Percentiles rank a stretch among this genome's conserved stretches.
phyloP scores from a whole-genome alignment of 2,329 filamentous ascomycete species.

The Monilinia laxa region DNA sequence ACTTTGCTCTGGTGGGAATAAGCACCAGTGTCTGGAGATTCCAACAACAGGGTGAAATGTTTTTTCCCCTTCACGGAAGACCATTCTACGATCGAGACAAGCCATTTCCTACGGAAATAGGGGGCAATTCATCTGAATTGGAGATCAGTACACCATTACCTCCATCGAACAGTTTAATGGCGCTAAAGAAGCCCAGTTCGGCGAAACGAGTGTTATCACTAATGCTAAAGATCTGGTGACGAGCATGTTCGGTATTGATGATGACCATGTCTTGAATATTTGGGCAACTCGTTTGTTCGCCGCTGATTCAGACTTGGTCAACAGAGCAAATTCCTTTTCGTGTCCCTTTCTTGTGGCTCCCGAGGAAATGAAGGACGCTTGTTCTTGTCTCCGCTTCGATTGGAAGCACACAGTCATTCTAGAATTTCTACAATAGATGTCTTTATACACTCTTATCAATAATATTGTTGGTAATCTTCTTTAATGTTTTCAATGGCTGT shows the following conservation, averaged over 20 bases:
- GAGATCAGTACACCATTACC: not conserved
- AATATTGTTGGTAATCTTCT: constrained; percentile 38
- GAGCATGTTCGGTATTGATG: constrained; percentile 15
- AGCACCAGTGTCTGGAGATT: not conserved
- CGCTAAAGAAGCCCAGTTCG: not conserved
- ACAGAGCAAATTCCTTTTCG: constrained; percentile 46
- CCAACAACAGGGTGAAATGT: not conserved
- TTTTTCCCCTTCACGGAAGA: not conserved
- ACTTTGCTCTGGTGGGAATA: too few relatives aligned
- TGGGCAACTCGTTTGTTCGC: constrained; percentile 45
- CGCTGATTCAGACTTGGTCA: constrained; percentile 48
- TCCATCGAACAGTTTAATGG: not conserved
- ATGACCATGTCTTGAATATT: constrained; percentile 29
- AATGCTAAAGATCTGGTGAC: not conserved
- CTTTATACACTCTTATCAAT: constrained; percentile 41
- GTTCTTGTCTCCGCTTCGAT: constrained; percentile 44
- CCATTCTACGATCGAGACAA: not conserved
- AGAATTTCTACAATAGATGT: constrained; percentile 28
- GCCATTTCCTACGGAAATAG: not conserved
- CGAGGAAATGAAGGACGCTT: constrained; percentile 47
- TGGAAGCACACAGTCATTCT: constrained; percentile 45
- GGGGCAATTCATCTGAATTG: not conserved
- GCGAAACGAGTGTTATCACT: not conserved
- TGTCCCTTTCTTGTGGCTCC: constrained; percentile 50
- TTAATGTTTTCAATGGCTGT: constrained; percentile 41